A percentile compares a stretch with the other conserved stretches of the same genome.
Evolutionary conservation across 805 yeast genomes (phyloP).

Genomic region (Metschnikowia lochheadii): DNA sequence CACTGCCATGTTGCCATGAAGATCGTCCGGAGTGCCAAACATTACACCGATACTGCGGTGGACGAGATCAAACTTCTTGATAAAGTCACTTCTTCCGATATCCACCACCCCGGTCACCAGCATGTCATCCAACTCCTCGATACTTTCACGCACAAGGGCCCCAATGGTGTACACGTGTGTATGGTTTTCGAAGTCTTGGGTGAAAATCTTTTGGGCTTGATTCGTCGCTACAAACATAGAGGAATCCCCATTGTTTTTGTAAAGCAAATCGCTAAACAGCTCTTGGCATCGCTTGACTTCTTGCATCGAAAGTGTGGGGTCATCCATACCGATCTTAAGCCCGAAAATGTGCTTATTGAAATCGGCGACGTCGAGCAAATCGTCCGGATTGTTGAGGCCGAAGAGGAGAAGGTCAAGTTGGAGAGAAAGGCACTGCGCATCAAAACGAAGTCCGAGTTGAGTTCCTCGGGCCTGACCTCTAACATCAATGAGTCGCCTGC

Average conservation of each 20-base stretch:
- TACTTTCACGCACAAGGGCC: conserved; percentile 54
- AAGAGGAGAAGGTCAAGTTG: conserved; percentile 48
- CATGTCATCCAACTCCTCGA: conserved; percentile 53
- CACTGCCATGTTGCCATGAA: conserved; percentile 64
- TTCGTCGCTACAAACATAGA: conserved; percentile 42
- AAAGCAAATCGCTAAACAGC: conserved; percentile 53
- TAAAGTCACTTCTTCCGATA: conserved; percentile 53
- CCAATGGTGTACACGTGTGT: conserved; percentile 61
- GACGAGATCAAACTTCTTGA: conserved; percentile 68
- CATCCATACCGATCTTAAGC: conserved; percentile 31
- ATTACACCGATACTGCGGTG: conserved; percentile 58
- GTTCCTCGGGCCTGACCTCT: conserved; percentile 3
- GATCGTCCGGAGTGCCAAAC: conserved; percentile 51
- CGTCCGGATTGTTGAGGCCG: conserved; percentile 60
- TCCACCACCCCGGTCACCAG: conserved; percentile 38
- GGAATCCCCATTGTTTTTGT: conserved; percentile 49
- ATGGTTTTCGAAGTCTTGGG: conserved; percentile 67
- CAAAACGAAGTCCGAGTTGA: conserved; percentile 6
- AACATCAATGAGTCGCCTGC: conserved; percentile 5
- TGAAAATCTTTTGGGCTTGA: conserved; percentile 51
- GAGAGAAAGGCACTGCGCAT: conserved; percentile 21
- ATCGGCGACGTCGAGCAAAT: conserved; percentile 81
- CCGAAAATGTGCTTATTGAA: conserved; percentile 36
- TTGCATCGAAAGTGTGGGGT: conserved; percentile 59
- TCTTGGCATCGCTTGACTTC: conserved; percentile 53